A percentile compares a stretch with the other conserved stretches of the same genome.
Conservation (phyloP, 768 basidiomycete genomes). For the Kwoniella bestiolae region DNA sequence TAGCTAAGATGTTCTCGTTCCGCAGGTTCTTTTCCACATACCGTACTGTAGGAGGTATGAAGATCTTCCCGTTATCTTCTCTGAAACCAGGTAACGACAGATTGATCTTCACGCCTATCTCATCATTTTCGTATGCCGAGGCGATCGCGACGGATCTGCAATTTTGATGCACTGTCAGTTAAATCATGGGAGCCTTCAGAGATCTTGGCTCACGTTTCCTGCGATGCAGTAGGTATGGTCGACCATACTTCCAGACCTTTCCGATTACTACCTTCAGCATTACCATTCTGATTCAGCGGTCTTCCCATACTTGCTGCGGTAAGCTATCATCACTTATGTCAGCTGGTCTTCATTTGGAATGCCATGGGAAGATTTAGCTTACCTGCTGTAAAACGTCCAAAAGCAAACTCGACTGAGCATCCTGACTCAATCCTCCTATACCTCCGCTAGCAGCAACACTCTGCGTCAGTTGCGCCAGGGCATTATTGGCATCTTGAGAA, state of each 20-base stretch:
- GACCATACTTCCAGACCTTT: slow-evolving; percentile 42
- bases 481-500: slow-evolving; percentile 42
- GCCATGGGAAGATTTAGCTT: not conserved
- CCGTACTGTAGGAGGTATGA: slow-evolving; percentile 54
- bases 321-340: slow-evolving; percentile 25
- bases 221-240: slow-evolving; percentile 33
- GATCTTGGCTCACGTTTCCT: slow-evolving; percentile 24
- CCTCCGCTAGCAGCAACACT: slow-evolving; percentile 28
- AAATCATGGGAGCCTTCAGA: not conserved
- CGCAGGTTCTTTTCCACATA: slow-evolving; percentile 47
- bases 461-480: slow-evolving; percentile 44
- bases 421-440: slow-evolving; percentile 41
- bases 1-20: slow-evolving; percentile 39
- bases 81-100: slow-evolving; percentile 53
- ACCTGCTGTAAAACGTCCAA: slow-evolving; percentile 53
- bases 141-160: slow-evolving; percentile 33
- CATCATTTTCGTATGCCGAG: slow-evolving; percentile 36
- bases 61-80: slow-evolving; percentile 52
- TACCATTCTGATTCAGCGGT: slow-evolving; percentile 4
- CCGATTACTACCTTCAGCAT: slow-evolving; percentile 14
- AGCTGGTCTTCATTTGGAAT: not conserved
- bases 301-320: slow-evolving; percentile 37
- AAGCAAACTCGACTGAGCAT: slow-evolving; percentile 41
- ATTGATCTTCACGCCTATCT: slow-evolving; percentile 41
- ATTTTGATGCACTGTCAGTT: not conserved